Percentiles rank a stretch among this genome's conserved stretches.
Conservation (phyloP, 192 early-diverging fungal genomes). For the Mortierella antarctica region DNA sequence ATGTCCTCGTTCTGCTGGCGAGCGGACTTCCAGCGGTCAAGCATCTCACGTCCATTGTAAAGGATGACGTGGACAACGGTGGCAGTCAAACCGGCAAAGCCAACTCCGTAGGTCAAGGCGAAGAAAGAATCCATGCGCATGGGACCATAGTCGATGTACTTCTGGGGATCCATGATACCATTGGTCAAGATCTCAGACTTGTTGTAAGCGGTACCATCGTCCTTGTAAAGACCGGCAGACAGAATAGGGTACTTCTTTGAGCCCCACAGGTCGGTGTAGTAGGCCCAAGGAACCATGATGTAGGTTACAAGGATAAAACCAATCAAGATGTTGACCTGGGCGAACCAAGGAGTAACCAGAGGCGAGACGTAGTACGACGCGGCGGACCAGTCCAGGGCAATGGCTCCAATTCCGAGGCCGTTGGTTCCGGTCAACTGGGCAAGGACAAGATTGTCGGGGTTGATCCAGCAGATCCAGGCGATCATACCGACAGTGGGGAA, state of each 20-base stretch:
- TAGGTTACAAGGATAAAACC: conserved; percentile 61
- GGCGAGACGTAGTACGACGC: conserved; percentile 54
- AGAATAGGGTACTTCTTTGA: conserved; percentile 51
- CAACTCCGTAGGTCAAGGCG: conserved; percentile 57
- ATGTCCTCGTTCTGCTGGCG: conserved; percentile 62
- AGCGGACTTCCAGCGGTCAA: conserved; percentile 52
- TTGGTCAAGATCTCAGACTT: conserved; percentile 27
- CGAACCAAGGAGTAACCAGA: conserved; percentile 57
- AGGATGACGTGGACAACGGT: conserved; percentile 66
- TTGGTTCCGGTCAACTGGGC: conserved; percentile 54
- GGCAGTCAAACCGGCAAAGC: conserved; percentile 64
- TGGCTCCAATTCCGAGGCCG: conserved; percentile 62
- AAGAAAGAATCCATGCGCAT: conserved; percentile 56
- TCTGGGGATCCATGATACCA: conserved; percentile 31
- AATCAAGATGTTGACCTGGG: conserved; percentile 57
- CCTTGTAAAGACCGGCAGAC: conserved; percentile 38
- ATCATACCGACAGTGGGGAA: conserved; percentile 57
- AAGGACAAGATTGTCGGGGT: conserved; percentile 45
- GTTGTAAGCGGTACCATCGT: conserved; percentile 42
- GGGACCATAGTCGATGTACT: conserved; percentile 55
- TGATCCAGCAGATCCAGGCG: conserved; percentile 62
- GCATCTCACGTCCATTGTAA: conserved; percentile 77
- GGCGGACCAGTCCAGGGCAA: conserved; percentile 70
- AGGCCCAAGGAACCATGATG: conserved; percentile 60
- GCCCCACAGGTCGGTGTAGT: conserved; percentile 59